These are phyloP conservation scores for Aspergillus uvarum DNA, from an alignment of 2,329 filamentous ascomycete species.

Conservation along the genomic window DNA sequence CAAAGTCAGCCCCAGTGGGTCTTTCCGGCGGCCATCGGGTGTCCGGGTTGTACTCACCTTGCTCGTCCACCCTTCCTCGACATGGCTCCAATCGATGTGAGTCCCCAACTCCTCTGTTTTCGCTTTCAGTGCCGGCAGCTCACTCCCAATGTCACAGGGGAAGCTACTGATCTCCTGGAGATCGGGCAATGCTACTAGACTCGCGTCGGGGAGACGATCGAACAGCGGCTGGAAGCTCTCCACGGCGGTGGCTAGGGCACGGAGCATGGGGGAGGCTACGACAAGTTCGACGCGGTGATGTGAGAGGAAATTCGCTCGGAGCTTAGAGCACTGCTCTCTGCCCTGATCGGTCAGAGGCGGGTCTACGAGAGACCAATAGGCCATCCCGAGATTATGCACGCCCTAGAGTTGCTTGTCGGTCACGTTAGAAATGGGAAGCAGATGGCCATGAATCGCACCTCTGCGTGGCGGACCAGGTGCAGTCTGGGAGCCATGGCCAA, in stretches of 20 bases:
- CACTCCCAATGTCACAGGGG: constrained; percentile 71
- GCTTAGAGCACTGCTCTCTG: constrained; percentile 64
- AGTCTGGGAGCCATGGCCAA: constrained; percentile 2
- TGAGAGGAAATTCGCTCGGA: constrained; percentile 42
- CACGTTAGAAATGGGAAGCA: no score
- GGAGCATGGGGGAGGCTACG: no score
- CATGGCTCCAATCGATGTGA: no score
- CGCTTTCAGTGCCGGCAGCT: constrained; percentile 32
- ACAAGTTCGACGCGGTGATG: no score
- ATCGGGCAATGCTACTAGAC: constrained; percentile 64
- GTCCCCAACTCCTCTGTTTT: no score
- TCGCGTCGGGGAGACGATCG: no score
- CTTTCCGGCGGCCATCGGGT: no score
- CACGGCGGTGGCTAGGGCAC: no score
- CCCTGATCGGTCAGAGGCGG: constrained; percentile 70
- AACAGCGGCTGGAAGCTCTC: no score
- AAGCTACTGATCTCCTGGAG: constrained; percentile 71
- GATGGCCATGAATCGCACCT: not conserved
- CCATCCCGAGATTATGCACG: constrained; percentile 69
- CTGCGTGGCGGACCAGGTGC: constrained; percentile 8
- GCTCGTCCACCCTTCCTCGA: no score
- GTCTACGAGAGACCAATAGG: constrained; percentile 67
- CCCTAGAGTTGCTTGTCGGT: constrained; percentile 47
- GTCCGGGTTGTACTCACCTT: no score
- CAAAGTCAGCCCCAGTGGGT: no score